Evolutionary conservation across 1,284 basidiomycete species (phyloP), one percentile per base, ranked within the genome.

Genomic region (Cryptococcus sp.): DNA sequence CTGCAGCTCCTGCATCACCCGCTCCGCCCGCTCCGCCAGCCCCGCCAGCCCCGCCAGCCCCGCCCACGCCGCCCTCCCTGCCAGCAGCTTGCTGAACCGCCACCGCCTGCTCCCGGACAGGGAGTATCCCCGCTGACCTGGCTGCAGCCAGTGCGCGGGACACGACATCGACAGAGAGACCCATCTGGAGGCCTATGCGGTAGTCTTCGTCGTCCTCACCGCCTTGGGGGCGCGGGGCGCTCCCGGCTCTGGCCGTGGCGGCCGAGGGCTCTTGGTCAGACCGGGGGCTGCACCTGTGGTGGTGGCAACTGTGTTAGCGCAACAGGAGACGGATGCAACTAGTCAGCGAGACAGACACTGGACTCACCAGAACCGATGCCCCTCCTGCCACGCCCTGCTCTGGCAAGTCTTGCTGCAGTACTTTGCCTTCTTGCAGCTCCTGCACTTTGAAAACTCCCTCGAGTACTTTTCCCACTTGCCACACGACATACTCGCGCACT

Each of bases 321-420:
- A 35, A 4, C 12, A 20, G 36, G 11, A 20, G 18, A 33, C 16
- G 21, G 13, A 16, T 16, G 16, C n/a, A 16, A 53, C n/a, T n/a
- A n/a, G n/a, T n/a, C n/a, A n/a, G n/a, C 15, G 38, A 4, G 24
- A 4, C 20, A 33, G 28, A 33, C 47, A 6, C n/a, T 28, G 5
- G 13, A 66, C 74, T 58, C 55, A 77, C 75, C 77, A 77, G 63
- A 77, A 98, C 52, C 95, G 83, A 76, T 98, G 95, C 0, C 96
- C 95, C 70, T 94, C 92, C 63, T 88, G 89, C 96, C 94, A 98
- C 1, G 93, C 94, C 38, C 88, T 91, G 69, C 89, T 92, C 80
- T 98, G 95, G 75, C 96, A 98, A 66, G 93, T 89, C 77, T 98
- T 98, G 53, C 90, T 91, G 75, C 96, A 98, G 76, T 98, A 98